phyloP scores from a whole-genome alignment of 2,329 filamentous ascomycete species.

The Aspergillus hiratsukae region DNA sequence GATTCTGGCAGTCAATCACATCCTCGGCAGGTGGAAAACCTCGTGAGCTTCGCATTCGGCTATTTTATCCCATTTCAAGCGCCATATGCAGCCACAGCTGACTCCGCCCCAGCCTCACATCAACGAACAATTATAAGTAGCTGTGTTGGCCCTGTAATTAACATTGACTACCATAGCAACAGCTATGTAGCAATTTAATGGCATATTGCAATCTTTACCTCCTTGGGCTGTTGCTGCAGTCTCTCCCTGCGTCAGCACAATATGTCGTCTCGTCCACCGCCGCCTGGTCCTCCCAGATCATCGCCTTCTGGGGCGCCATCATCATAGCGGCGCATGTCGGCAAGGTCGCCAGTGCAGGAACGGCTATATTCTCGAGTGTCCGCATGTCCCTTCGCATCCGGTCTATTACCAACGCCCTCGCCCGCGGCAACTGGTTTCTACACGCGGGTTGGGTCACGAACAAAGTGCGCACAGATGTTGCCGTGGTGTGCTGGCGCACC shows the following conservation, averaged over 20 bases:
- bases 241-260: background rate
- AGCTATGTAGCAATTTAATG: background rate
- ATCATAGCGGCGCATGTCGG: constrained; percentile 1
- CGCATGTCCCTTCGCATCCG: background rate
- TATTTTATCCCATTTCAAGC: background rate
- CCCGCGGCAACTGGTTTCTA: background rate
- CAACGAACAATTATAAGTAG: background rate
- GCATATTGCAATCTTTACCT: background rate
- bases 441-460: background rate
- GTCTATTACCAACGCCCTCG: background rate
- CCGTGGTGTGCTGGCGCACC: background rate
- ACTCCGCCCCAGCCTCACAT: background rate
- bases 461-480: background rate
- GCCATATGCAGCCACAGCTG: background rate
- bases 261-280: constrained; percentile 1
- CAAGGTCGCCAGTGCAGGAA: background rate
- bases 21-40: too few relatives aligned
- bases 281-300: constrained; percentile 2
- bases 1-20: too few relatives aligned
- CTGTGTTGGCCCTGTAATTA: rapidly evolving
- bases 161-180: background rate
- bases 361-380: background rate
- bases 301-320: constrained; percentile 4
- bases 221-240: background rate
- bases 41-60: background rate